Percentiles rank a stretch among this genome's conserved stretches.
Evolutionary conservation across 805 yeast genomes (phyloP).

Genomic region (Komagataella pseudopastoris): DNA sequence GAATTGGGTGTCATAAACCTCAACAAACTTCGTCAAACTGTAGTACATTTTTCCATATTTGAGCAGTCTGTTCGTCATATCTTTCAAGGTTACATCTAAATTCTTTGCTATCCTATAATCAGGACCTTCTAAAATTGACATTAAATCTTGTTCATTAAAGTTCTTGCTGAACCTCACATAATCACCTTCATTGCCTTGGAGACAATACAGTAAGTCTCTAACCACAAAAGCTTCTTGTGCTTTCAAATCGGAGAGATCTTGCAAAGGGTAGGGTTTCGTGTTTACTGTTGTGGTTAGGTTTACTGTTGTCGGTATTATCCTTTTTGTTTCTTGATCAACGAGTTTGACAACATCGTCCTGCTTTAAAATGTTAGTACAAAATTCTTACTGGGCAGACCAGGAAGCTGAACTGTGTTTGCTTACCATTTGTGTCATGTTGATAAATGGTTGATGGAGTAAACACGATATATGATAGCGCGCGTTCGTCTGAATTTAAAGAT

Average conservation of each 20-base stretch:
- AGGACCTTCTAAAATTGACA: constrained; percentile 47
- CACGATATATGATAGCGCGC: neutral
- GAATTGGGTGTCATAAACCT: constrained; percentile 34
- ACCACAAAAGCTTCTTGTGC: constrained; percentile 65
- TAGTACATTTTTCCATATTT: constrained; percentile 50
- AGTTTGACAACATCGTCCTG: neutral
- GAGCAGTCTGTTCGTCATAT: constrained; percentile 47
- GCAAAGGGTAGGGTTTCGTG: neutral
- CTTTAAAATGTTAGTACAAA: neutral
- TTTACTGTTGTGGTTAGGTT: neutral
- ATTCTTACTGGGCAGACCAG: neutral
- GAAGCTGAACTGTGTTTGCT: neutral
- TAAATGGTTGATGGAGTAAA: neutral
- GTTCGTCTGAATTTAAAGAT: neutral
- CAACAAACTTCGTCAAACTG: constrained; percentile 46
- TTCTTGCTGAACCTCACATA: constrained; percentile 57
- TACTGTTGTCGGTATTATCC: neutral
- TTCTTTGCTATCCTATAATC: constrained; percentile 61
- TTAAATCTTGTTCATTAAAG: constrained; percentile 31
- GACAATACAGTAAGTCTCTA: constrained; percentile 53
- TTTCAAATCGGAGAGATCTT: constrained; percentile 13
- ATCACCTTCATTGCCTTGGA: constrained; percentile 66
- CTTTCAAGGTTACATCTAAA: constrained; percentile 62
- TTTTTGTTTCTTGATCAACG: neutral
- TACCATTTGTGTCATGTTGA: neutral